These are phyloP conservation scores for Knufia fluminis DNA, from an alignment of 2,329 filamentous ascomycete species.

Conservation along the genomic window DNA sequence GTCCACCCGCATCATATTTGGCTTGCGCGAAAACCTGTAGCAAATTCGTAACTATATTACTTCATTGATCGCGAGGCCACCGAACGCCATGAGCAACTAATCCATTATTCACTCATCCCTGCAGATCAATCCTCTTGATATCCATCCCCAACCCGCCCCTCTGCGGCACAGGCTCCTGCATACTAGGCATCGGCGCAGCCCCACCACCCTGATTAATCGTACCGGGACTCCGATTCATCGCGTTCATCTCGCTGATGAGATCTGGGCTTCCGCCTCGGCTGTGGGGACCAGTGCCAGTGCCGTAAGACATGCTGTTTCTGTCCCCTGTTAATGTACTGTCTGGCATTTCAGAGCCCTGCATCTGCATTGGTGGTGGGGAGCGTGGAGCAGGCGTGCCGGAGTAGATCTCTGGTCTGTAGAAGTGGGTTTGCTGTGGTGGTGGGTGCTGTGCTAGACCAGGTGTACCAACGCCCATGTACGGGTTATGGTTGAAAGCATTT, in stretches of 20 bases:
- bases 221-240: background rate
- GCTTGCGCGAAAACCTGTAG: too few species aligned
- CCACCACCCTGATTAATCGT: conserved; percentile 1
- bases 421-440: background rate
- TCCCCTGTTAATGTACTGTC: too few species aligned
- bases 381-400: background rate
- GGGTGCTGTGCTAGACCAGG: background rate
- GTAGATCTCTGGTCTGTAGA: background rate
- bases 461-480: background rate
- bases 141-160: background rate
- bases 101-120: background rate
- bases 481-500: background rate
- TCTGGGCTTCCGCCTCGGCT: conserved; percentile 1
- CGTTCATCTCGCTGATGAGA: background rate
- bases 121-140: background rate
- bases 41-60: too few species aligned
- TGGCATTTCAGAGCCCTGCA: too few species aligned
- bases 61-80: too few species aligned
- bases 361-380: background rate
- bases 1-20: too few species aligned
- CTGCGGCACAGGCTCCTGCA: background rate
- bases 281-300: background rate
- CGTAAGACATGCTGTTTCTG: background rate
- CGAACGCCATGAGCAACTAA: too few species aligned
- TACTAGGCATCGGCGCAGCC: background rate